Conservation (phyloP, 495 filamentous ascomycete genomes). For the Penicillium malachiteum region DNA sequence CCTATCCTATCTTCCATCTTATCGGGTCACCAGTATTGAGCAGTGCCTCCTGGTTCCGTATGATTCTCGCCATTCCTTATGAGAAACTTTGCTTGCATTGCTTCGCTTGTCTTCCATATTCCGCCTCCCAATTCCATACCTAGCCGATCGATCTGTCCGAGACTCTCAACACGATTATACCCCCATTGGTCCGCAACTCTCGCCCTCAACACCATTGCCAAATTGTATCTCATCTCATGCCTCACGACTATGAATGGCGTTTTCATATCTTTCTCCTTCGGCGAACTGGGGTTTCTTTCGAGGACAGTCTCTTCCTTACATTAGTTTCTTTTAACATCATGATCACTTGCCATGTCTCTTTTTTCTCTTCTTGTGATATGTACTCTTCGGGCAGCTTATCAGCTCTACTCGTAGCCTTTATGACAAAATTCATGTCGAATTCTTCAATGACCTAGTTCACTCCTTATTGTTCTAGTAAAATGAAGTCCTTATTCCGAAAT, state of each 20-base stretch:
- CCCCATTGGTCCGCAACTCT: constrained; percentile 5
- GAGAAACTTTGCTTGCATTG: neutral
- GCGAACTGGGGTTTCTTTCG: constrained; percentile 15
- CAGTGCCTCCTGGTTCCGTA: constrained; percentile 10
- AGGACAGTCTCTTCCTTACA: constrained; percentile 9
- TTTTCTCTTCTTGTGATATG: constrained; percentile 14
- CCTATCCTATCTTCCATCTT: neutral
- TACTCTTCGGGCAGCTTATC: constrained; percentile 8
- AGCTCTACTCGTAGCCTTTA: constrained; percentile 53
- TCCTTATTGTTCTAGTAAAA: neutral
- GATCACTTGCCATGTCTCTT: constrained; percentile 6
- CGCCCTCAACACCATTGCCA: constrained; percentile 8
- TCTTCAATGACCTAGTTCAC: neutral
- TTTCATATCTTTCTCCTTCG: constrained; percentile 12
- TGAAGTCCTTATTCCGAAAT: neutral
- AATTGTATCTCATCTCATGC: constrained; percentile 30
- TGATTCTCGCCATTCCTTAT: neutral
- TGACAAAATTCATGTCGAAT: neutral
- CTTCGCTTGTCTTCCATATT: neutral
- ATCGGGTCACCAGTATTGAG: constrained; percentile 1
- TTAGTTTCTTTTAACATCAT: constrained; percentile 10
- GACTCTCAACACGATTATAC: constrained; percentile 10
- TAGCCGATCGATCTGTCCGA: constrained; percentile 3
- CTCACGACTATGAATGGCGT: constrained; percentile 33
- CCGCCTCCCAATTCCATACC: neutral